Conservation (phyloP, 1,284 basidiomycete species). For the Boletellus deceptivus region DNA sequence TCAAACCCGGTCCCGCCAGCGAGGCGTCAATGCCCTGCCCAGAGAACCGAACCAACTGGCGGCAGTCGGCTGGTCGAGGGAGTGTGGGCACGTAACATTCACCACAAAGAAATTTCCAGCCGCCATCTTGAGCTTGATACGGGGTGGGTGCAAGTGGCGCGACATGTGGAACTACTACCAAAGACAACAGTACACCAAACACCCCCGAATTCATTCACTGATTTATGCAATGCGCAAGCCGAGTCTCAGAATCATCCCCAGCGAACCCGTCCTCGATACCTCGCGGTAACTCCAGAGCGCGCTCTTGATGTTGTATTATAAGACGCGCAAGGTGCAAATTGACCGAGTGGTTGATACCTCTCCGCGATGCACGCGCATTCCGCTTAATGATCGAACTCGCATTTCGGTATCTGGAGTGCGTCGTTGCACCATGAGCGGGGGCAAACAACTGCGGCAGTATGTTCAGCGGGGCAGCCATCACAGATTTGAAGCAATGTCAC, state of each 20-base stretch:
- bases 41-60: conserved; percentile 28
- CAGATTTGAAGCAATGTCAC: conserved; percentile 37
- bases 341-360: conserved; percentile 14
- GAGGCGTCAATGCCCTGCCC: conserved; percentile 17
- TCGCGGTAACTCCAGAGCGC: conserved; percentile 27
- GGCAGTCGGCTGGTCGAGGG: conserved; percentile 19
- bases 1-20: conserved; percentile 25
- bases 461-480: background rate
- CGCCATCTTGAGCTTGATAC: conserved; percentile 4
- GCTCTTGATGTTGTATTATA: conserved; percentile 36
- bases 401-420: conserved; percentile 52
- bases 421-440: conserved; percentile 47
- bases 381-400: conserved; percentile 53
- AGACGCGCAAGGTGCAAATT: conserved; percentile 36
- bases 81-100: conserved; percentile 22
- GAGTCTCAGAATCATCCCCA: conserved; percentile 19
- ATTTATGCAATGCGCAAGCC: conserved; percentile 30
- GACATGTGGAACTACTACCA: conserved; percentile 1
- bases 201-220: conserved; percentile 20
- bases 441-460: conserved; percentile 60
- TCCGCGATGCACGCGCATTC: conserved; percentile 42
- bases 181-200: background rate
- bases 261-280: conserved; percentile 12
- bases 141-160: conserved; percentile 11
- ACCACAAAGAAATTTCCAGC: conserved; percentile 34